Base-by-base conservation (phyloP, 345 rosid species). In the Boechera stricta region DNA sequence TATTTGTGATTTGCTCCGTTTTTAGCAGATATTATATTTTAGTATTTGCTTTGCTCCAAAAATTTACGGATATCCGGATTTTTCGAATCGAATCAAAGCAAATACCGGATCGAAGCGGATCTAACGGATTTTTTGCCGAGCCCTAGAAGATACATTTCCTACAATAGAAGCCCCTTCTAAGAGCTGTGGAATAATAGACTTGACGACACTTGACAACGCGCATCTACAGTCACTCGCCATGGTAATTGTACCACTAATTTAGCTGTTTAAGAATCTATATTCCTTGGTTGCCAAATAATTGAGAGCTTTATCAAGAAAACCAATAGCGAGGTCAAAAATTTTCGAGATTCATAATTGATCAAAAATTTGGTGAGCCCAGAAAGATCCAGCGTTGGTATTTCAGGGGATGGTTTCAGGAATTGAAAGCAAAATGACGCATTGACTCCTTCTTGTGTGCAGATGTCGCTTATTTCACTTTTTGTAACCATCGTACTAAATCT, bases 401-500 rank as follows among this genome's bases (percentile, higher is more conserved):
- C 12, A 36, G 31, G 11, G 0, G 5, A 12, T 26, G 26, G 21
- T 52, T 52, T 68, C 0, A 68, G 2, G 5, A 68, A 2, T 3
- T 67, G 24, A 8, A 24, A 52, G 13, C 49, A 68, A 7, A 53
- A 5, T 36, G 36, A 0, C 0, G 57, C 5, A 48, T 2, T 2
- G 1, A 5, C 0, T 7, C 0, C 33, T 4, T 4, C 33, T 2
- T 4, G 12, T 21, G 24, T 52, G 59, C 72, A 67, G 2, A 67
- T 67, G 35, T 7, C 0, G 0, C 36, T 1, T 24, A 67, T 24
- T 3, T 67, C 33, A 24, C 1, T 0, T 24, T 67, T 13, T 13
- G 72, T 35, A 35, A 67, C 24, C 33, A 6, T 52, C 8, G 7
- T 52, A 36, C 24, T 67, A 9, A 69, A 54, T n/a, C 21, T 49